Base-by-base conservation (phyloP, 2,329 filamentous ascomycete genomes). In the Colletotrichum neosansevieriae region DNA sequence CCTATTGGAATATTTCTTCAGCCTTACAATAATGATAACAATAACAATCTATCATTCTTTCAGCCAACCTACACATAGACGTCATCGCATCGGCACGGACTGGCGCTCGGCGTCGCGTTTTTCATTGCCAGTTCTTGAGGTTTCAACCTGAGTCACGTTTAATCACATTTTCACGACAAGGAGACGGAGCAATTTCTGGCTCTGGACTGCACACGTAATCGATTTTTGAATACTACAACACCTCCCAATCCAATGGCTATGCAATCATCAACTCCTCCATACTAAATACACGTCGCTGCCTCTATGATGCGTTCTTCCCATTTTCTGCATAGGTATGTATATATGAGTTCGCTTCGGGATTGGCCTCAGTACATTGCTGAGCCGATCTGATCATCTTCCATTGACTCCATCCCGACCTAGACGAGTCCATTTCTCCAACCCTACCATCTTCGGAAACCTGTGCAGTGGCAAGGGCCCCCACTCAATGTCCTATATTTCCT, bases 251-350 rank as follows among this genome's bases (percentile, higher is more conserved):
- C 44, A 42, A 53, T 45, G n/a, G 44, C 45, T 32, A 38, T 53
- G 38, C 36, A 13, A 49, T 38, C 49, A 62, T 51, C 19, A 38
- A 53, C 59, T 50, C 44, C 38, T 24, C 5, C 2, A 10, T 40
- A 24, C 36, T 51, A 64, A 58, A 63, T 19, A 17, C 12, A 34
- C 3, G 21, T 19, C 59, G 64, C 64, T 67, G 32, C 38, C 45
- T 58, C 64, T 58, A 63, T 36, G 51, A 51, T 40, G 53, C 53
- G 53, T 29, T 53, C 34, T 40, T 36, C 49, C 29, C 45, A 24
- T n/a, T 21, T n/a, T 45, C 53, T 21, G 15, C 29, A 34, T 38
- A 40, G 21, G 17, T 64, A 67, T 67, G 17, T 64, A 67, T 67
- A 54, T 47, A 67, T 44, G 51, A 19, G 17, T 40, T 38, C 63